These are phyloP conservation scores for Ganoderma sinense DNA, from an alignment of 1,284 basidiomycete genomes.

Conservation along the genomic window DNA sequence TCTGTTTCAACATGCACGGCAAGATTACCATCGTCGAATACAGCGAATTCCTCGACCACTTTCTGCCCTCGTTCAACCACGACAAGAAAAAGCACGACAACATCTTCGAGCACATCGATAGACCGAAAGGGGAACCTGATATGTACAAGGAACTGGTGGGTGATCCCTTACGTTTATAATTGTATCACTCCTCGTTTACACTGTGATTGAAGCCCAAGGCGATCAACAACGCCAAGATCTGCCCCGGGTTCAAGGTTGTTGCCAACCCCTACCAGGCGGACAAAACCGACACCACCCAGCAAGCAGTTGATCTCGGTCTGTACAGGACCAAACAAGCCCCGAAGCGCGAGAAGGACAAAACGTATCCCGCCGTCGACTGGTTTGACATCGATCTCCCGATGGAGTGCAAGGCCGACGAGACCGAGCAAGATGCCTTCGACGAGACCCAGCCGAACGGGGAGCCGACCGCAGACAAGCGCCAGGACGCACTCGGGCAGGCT, in stretches of 20 bases:
- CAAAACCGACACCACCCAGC: not conserved
- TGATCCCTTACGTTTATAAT: not conserved
- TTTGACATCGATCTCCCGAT: slow-evolving; percentile 11
- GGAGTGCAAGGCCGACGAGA: slow-evolving; percentile 10
- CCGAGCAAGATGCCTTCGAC: slow-evolving; percentile 11
- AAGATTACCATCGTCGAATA: slow-evolving; percentile 1
- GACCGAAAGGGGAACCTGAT: not conserved
- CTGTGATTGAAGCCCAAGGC: slow-evolving; percentile 4
- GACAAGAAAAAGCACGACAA: not conserved
- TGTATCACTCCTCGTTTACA: not conserved
- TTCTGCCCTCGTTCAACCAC: not conserved
- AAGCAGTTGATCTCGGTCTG: slow-evolving; percentile 11
- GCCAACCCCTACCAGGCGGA: slow-evolving; percentile 5
- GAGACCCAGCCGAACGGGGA: not conserved
- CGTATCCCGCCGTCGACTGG: slow-evolving; percentile 9
- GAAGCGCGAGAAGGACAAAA: not conserved
- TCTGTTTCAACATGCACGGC: slow-evolving; percentile 7
- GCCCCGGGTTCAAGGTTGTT: slow-evolving; percentile 5
- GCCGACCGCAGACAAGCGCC: not conserved
- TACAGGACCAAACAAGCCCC: not conserved
- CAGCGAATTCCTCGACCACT: not conserved
- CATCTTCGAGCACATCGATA: not conserved
- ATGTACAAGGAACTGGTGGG: slow-evolving; percentile 2
- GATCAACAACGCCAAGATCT: slow-evolving; percentile 13
- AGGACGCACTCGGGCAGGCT: not conserved